These are phyloP conservation scores for Zalaria obscura DNA, from an alignment of 2,329 filamentous ascomycete genomes.

Conservation along the genomic window DNA sequence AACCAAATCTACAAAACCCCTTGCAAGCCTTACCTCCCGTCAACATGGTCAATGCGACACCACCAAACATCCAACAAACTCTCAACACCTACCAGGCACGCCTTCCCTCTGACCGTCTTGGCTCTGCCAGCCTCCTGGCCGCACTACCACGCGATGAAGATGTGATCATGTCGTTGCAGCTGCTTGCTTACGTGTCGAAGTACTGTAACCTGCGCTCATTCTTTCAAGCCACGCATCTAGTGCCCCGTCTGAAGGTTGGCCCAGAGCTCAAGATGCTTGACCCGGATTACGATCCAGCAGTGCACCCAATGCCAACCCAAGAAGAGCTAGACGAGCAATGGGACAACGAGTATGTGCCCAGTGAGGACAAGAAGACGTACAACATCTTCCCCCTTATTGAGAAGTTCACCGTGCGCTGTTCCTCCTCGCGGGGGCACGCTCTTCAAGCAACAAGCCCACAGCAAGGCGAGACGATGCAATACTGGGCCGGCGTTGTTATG, in stretches of 20 bases:
- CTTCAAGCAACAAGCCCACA: too few relatives aligned
- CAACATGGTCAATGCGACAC: conserved; percentile 55
- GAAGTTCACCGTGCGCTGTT: conserved; percentile 76
- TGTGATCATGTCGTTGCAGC: conserved; percentile 91
- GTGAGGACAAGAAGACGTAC: conserved; percentile 17
- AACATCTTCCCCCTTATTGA: conserved; percentile 98
- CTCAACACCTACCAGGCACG: conserved; percentile 15
- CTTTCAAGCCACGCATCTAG: conserved; percentile 88
- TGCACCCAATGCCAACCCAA: conserved; percentile 20
- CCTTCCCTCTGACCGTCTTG: conserved; percentile 13
- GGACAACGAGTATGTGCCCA: conserved; percentile 62
- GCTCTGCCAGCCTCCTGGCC: conserved; percentile 56
- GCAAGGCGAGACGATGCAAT: conserved; percentile 72
- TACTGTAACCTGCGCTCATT: conserved; percentile 94
- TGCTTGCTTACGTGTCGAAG: conserved; percentile 94
- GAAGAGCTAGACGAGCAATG: conserved; percentile 62
- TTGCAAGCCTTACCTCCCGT: conserved; percentile 45
- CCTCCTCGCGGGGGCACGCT: too few relatives aligned
- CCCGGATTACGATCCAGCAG: conserved; percentile 39
- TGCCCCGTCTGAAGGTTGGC: conserved; percentile 81
- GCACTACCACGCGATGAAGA: conserved; percentile 96
- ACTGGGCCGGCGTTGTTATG: conserved; percentile 99
- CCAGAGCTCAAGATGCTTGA: conserved; percentile 72
- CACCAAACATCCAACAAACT: conserved; percentile 56
- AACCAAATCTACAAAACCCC: conserved; percentile 31